These are phyloP conservation scores for Bothriochloa decipiens DNA, from an alignment of 176 grass and related monocot genomes.

Conservation along the genomic window DNA sequence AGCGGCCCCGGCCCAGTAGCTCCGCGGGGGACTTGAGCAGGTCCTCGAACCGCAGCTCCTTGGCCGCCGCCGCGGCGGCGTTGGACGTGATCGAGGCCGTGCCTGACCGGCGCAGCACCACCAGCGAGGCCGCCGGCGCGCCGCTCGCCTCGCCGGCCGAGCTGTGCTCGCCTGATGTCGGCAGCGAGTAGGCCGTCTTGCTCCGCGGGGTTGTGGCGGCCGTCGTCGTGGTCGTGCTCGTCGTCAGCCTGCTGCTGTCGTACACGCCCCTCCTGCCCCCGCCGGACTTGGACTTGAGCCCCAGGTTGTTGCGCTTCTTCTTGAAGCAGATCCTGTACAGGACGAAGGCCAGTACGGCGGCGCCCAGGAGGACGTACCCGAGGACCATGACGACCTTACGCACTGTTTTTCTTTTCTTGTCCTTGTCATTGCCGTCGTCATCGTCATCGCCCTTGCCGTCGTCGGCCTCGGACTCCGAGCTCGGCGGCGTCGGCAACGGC, in stretches of 20 bases:
- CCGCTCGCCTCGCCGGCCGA: not conserved
- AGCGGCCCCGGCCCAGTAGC: conserved; percentile 63
- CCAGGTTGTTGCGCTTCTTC: too few species aligned
- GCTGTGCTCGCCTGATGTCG: conserved; percentile 36
- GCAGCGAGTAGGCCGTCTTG: conserved; percentile 48
- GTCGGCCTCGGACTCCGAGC: not conserved
- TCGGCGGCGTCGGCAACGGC: not conserved
- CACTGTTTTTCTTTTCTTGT: not conserved
- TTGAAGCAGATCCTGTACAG: too few species aligned
- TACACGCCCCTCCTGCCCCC: not conserved
- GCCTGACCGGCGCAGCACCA: conserved; percentile 44
- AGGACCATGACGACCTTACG: conserved; percentile 39
- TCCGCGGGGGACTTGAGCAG: conserved; percentile 72
- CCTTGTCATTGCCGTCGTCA: not conserved
- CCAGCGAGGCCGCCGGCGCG: conserved; percentile 32
- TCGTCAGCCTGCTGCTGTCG: not conserved
- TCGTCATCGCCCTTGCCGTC: not conserved
- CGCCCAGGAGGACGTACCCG: conserved; percentile 54
- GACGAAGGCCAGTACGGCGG: conserved; percentile 40
- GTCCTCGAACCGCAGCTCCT: conserved; percentile 65
- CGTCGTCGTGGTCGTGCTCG: not conserved
- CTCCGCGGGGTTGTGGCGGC: conserved; percentile 1
- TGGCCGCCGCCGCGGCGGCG: conserved; percentile 20
- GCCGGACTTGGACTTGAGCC: too few species aligned
- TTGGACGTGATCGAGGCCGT: conserved; percentile 36